These are phyloP conservation scores for Pythium angustatum DNA, from an alignment of 352 stramenopile genomes.

Conservation along the genomic window DNA sequence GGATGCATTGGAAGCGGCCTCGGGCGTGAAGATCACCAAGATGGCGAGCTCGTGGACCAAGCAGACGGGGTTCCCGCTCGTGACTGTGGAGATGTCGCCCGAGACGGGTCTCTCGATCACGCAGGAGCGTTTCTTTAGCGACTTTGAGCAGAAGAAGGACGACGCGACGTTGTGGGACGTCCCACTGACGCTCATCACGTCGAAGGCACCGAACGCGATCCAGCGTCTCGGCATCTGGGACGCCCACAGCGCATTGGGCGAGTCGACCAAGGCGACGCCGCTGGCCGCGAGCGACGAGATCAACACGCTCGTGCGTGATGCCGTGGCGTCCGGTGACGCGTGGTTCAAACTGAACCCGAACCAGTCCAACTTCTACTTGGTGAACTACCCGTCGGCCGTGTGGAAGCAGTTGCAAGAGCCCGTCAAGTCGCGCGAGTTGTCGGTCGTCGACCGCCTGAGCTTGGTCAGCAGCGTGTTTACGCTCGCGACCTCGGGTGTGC, in stretches of 20 bases:
- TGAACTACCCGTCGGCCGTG: slow-evolving; percentile 91
- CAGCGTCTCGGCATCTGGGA: slow-evolving; percentile 72
- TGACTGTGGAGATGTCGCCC: slow-evolving; percentile 40
- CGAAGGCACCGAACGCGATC: slow-evolving; percentile 38
- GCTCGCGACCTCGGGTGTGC: slow-evolving; percentile 70
- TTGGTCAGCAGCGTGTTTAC: slow-evolving; percentile 92
- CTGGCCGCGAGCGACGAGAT: slow-evolving; percentile 82
- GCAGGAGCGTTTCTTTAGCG: slow-evolving; percentile 31
- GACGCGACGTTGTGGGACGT: slow-evolving; percentile 85
- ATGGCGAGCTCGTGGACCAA: slow-evolving; percentile 95
- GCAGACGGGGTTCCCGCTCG: slow-evolving; percentile 93
- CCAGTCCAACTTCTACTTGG: slow-evolving; percentile 94
- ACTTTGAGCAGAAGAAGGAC: slow-evolving; percentile 67
- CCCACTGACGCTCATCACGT: slow-evolving; percentile 74
- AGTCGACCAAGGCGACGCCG: slow-evolving; percentile 29
- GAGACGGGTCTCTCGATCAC: not conserved
- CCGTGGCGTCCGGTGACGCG: slow-evolving; percentile 44
- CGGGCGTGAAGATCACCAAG: slow-evolving; percentile 86
- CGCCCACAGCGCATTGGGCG: slow-evolving; percentile 37
- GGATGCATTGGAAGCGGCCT: slow-evolving; percentile 89
- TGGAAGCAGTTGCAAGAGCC: slow-evolving; percentile 78
- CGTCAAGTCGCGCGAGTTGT: slow-evolving; percentile 56
- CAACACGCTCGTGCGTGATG: slow-evolving; percentile 69
- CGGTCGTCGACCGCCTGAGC: slow-evolving; percentile 89
- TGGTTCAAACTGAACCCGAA: slow-evolving; percentile 97